Evolutionary conservation across 148 eudicot species (phyloP), one percentile per base, ranked within the genome.

Genomic region (Amaranthus palmeri): DNA sequence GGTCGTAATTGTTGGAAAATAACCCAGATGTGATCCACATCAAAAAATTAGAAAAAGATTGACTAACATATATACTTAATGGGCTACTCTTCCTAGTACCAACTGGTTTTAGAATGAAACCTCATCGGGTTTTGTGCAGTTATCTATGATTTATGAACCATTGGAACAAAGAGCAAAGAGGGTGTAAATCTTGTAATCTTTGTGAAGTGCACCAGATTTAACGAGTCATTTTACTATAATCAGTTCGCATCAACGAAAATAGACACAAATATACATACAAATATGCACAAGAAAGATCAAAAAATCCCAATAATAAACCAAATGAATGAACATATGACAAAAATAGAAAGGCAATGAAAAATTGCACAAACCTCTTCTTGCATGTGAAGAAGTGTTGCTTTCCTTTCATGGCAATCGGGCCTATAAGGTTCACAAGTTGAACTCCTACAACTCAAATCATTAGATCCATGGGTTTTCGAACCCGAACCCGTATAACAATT

Each of bases 371-470:
- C 81, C 81, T 78, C 74, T 69, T 78, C 77, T 55, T 78, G 77
- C 77, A 78, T 73, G 60, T 73, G 69, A 69, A 78, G 59, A 25
- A 78, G 81, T 64, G 73, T 78, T 2, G 77, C 77, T 48, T 73
- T 73, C 77, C 74, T 78, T 42, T 78, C 77, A 56, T 73, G 62
- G 54, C 77, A 73, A 49, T 73, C 74, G 0, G 74, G 74, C 56
- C 73, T 62, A 62, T 61, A 78, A 40, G 73, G 68, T 49, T 73
- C 81, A 14, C 61, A 55, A 45, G 55, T 67, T 5, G 25, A 44
- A 6, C 61, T 77, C 53, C 62, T 70, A 59, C 58, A 17, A 10
- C 69, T 61, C 66, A 65, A 7, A 15, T 71, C 67, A 64, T 45
- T 60, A 3, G 71, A 57, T n/a, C 72, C 55, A 51, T 15, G 10